Conservation (phyloP, 2,329 filamentous ascomycete genomes). For the Beauveria pseudobassiana region DNA sequence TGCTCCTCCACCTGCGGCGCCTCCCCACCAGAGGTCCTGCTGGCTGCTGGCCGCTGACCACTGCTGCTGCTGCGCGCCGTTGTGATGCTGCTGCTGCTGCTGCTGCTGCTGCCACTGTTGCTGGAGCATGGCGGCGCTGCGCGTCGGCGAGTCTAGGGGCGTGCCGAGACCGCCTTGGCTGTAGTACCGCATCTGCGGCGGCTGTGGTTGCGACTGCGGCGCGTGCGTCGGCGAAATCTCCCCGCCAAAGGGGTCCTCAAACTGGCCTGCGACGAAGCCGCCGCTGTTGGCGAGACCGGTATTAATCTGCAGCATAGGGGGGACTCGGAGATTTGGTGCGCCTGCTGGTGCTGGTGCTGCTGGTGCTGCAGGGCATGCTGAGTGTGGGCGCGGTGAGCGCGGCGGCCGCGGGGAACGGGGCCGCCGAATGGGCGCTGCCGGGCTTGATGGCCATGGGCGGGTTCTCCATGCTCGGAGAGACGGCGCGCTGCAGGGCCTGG, state of each 20-base stretch:
- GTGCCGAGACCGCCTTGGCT: conserved; percentile 26
- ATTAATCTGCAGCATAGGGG: conserved; percentile 17
- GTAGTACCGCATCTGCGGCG: conserved; percentile 22
- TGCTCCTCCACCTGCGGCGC: conserved; percentile 17
- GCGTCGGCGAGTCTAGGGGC: conserved; percentile 31
- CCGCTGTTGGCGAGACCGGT: conserved; percentile 18
- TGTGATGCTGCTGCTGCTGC: neutral
- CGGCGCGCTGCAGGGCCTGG: conserved; percentile 16
- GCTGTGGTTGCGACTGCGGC: conserved; percentile 12
- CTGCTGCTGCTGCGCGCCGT: conserved; percentile 8
- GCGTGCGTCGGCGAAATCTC: conserved; percentile 19
- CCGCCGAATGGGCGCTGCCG: conserved; percentile 17
- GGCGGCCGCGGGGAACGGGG: neutral
- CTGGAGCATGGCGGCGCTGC: conserved; percentile 20
- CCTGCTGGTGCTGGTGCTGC: neutral
- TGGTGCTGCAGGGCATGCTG: conserved; percentile 3
- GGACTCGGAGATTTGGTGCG: conserved; percentile 12
- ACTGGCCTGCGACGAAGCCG: conserved; percentile 29
- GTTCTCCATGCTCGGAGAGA: conserved; percentile 26
- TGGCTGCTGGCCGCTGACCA: conserved; percentile 9
- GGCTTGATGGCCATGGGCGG: conserved; percentile 27
- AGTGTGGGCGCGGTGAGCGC: conserved; percentile 18
- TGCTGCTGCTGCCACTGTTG: conserved; percentile 13
- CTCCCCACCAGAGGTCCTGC: conserved; percentile 23
- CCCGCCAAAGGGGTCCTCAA: conserved; percentile 32